phyloP scores from a whole-genome alignment of 495 filamentous ascomycete genomes.

The Hypoxylon fuscum region DNA sequence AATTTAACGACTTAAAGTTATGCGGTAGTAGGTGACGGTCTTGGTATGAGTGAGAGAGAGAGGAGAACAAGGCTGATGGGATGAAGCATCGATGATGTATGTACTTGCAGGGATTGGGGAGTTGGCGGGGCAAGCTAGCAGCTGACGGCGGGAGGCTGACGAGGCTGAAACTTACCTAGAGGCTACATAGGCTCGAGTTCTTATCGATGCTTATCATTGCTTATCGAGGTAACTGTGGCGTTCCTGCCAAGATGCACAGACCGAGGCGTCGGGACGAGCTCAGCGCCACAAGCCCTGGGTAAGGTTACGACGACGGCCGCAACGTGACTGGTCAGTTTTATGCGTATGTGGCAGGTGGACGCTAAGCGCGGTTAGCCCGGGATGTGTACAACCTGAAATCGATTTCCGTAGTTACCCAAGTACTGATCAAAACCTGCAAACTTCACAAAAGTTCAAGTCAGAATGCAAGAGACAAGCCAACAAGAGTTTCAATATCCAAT shows the following conservation, averaged over 20 bases:
- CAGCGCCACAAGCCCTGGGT: not conserved
- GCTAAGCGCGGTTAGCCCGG: not conserved
- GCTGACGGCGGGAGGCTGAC: conserved; percentile 33
- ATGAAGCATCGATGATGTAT: conserved; percentile 32
- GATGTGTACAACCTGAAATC: not conserved
- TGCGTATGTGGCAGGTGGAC: not conserved
- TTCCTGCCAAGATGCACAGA: conserved; percentile 5
- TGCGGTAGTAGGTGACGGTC: not conserved
- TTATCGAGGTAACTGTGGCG: conserved; percentile 12
- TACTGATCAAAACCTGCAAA: not conserved
- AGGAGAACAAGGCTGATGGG: conserved; percentile 23
- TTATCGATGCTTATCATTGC: not conserved
- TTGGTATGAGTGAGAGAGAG: not conserved
- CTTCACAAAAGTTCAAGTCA: not conserved
- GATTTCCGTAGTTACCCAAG: not conserved
- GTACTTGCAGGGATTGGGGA: conserved; percentile 27
- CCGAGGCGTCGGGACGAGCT: not conserved
- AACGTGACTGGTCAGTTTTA: not conserved
- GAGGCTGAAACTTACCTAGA: conserved; percentile 26
- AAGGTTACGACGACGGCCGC: not conserved
- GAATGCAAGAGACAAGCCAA: not conserved
- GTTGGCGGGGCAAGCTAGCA: conserved; percentile 28
- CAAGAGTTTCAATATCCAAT: not conserved
- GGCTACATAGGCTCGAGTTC: not conserved
- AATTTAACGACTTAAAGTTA: conserved; percentile 8